A percentile compares a stretch with the other conserved stretches of the same genome.
These are phyloP conservation scores for Zostera marina DNA, from an alignment of 116 monocot species.

Conservation along the genomic window DNA sequence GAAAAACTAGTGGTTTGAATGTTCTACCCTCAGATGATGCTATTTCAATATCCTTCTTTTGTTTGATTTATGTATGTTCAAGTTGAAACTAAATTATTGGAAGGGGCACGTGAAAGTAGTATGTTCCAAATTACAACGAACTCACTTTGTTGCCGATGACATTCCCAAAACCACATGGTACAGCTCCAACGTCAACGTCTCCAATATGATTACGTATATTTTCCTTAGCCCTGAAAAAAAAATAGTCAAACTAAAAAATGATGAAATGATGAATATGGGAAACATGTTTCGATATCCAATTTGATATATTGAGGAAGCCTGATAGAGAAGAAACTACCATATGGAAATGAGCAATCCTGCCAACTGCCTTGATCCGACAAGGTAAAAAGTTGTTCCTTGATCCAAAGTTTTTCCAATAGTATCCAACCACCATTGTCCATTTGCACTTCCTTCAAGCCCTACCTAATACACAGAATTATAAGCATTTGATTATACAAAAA, in stretches of 20 bases:
- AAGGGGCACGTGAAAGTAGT: too few relatives aligned
- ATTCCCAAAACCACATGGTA: conserved; percentile 85
- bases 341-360: conserved; percentile 78
- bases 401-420: conserved; percentile 71
- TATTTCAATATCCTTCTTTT: too few relatives aligned
- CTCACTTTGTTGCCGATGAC: conserved; percentile 91
- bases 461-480: conserved; percentile 25
- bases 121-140: neutral
- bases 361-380: conserved; percentile 88
- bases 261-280: neutral
- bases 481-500: too few relatives aligned
- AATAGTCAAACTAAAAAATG: neutral
- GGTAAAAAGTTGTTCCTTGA: conserved; percentile 80
- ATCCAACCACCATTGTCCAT: conserved; percentile 95
- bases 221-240: conserved; percentile 53
- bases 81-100: too few relatives aligned
- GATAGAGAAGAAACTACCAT: conserved; percentile 29
- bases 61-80: too few relatives aligned
- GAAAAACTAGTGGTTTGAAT: too few relatives aligned
- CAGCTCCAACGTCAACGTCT: conserved; percentile 91
- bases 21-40: too few relatives aligned
- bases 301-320: neutral
- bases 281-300: neutral
- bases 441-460: conserved; percentile 93
- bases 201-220: conserved; percentile 61